Base-by-base conservation (phyloP, 2,329 filamentous ascomycete species). In the Mariannaea sp. region DNA sequence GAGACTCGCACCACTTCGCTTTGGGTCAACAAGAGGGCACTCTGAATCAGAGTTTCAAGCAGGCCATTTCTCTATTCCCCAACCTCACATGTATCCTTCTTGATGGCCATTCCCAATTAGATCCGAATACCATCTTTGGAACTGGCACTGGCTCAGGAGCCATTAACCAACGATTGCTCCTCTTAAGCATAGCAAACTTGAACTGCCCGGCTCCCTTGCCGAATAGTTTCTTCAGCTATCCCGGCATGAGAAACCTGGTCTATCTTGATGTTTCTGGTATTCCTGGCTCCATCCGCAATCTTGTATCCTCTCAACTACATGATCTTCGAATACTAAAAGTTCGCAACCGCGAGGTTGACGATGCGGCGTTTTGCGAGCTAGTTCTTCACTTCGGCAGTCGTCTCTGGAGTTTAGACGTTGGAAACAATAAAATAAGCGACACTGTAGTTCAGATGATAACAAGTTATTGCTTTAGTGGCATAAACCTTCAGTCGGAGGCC, bases 321-420 rank as follows among this genome's bases (percentile, higher is more conserved):
- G 68, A 72, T 39, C 71, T 86, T 7, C 76, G 78, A 3, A 70
- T 85, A 3, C 65, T 86, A 20, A 85, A 83, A 59, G 67, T 77
- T 0, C 70, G 73, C 40, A 71, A 74, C 2, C 73, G 79, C 17
- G 75, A 79, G 53, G 60, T 85, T 17, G 75, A 78, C 17, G 74
- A 81, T 51, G 48, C 50, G 1, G 58, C 55, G 2, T 51, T 71
- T 3, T 66, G 70, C 2, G 67, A 73, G 2, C 49, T 68, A 0
- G 33, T 57, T 35, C 65, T 3, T 56, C 76, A 33, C 60, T 80
- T 62, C 58, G 64, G 53, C 57, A 65, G 5, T 9, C 76, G 72
- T 22, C 65, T 86, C 9, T 86, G 83, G 82, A 83, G 82, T 59
- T 63, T 86, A 4, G 82, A 86, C 56, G 43, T 86, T 1, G 71